Base-by-base conservation (phyloP, 768 basidiomycete species). In the Tylopilus vinaceipallidus region DNA sequence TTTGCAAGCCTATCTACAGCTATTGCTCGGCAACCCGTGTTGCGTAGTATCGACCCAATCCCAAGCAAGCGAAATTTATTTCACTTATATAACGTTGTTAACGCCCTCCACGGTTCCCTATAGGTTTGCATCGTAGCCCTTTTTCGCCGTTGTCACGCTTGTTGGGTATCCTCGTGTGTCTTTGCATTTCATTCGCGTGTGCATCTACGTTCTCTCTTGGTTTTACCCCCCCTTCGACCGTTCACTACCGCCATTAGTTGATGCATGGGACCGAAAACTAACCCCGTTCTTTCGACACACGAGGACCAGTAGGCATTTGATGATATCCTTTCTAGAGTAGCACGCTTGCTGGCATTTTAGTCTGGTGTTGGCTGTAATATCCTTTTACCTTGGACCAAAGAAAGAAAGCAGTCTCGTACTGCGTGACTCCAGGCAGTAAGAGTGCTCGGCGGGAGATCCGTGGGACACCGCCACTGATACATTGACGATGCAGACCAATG, bases 51-150 rank as follows among this genome's bases (percentile, higher is more conserved):
- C 51, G 45, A 53, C 42, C 41, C 53, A 45, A 55, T 22, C 51
- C 47, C 45, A 61, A 65, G 59, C 57, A 62, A 70, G 56, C 64
- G 50, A 62, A 63, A 61, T 58, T 56, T 67, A 67, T 67, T 67
- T 60, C 68, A 64, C 34, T 54, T 68, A 68, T 69, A 59, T 67
- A 67, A 67, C 62, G 59, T 61, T 54, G 53, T 64, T 64, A 47
- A 63, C 57, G 58, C 53, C 59, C 27, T 39, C 53, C 42, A 67
- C 46, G 60, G 65, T 57, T 57, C 42, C 50, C 53, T 42, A 29
- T 61, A 61, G 52, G 53, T 64, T 59, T 55, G 59, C 64, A 63
- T 46, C 58, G 27, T 36, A 39, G 38, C 45, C 48, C 17, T 47
- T 55, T 55, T 49, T 55, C 53, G 53, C 19, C 45, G 50, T 53